Evolutionary conservation across 2,329 filamentous ascomycete genomes (phyloP), one percentile per base, ranked within the genome.

Genomic region (Sclerotinia minor): DNA sequence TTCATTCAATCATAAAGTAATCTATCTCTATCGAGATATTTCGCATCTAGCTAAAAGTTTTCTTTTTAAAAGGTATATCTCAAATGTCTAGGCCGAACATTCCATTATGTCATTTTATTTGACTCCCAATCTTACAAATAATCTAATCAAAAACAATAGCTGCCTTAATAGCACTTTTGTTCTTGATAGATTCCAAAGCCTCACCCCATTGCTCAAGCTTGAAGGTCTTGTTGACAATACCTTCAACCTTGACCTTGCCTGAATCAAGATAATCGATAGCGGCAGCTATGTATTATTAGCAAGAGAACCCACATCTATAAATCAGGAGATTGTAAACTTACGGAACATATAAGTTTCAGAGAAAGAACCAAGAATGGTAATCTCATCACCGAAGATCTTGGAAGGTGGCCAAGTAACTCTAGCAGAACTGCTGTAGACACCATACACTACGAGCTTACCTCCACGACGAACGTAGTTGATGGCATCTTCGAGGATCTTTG

Each of bases 131-230:
- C 7, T 17, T 32, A 49, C 44, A 17, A 29, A 29, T 29, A 38
- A 45, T 52, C 57, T 69, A 86, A 70, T 91, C 88, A 74, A 90
- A 91, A 58, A 87, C 84, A 77, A 92, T 91, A 21, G 87, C 88
- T 64, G 89, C 89, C 82, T 92, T 92, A 76, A 92, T 90, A 69
- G 88, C 89, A 65, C 81, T 85, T 82, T 91, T 91, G 79, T 90
- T 88, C 75, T 83, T 86, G 21, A 92, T 91, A 68, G 85, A 84
- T 77, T 91, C 86, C 72, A 92, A 80, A 70, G 88, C 89, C 76
- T 90, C 86, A 57, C 81, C 86, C 84, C 88, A 92, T 76, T 92
- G 83, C 75, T 92, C 89, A n/a, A 92, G 81, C 79, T 84, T 88
- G 80, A 88, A 92, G 7, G 83, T 85, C 81, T 90, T 91, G 80